These are phyloP conservation scores for Sordariomycetes sp. DNA, from an alignment of 2,329 filamentous ascomycete genomes.

Conservation along the genomic window DNA sequence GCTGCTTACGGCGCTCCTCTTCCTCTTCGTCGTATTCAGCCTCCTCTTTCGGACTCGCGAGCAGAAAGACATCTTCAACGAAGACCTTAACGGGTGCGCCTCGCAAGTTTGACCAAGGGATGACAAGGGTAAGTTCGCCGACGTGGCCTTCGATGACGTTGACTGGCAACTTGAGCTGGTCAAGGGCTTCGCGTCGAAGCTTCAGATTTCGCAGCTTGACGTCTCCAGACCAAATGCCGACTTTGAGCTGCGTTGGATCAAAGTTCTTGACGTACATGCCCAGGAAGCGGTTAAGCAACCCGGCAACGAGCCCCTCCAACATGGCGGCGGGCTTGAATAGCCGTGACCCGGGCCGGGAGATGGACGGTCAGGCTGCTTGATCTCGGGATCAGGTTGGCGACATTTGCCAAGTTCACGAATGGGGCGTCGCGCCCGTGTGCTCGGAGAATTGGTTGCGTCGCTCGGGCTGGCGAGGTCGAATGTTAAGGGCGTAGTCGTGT, in stretches of 20 bases:
- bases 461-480: no score
- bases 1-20: conserved; percentile 75
- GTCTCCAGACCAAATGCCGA: conserved; percentile 98
- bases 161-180: conserved; percentile 91
- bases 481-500: no score
- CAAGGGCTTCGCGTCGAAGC: conserved; percentile 86
- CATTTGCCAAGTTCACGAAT: neutral
- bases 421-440: neutral
- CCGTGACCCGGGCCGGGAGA: conserved; percentile 65
- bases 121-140: conserved; percentile 81
- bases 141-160: conserved; percentile 96
- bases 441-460: neutral
- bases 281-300: conserved; percentile 96
- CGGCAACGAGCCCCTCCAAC: conserved; percentile 95
- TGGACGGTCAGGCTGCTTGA: neutral
- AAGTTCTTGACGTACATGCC: conserved; percentile 99
- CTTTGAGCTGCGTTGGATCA: conserved; percentile 93
- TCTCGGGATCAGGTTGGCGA: neutral
- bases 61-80: conserved; percentile 92
- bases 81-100: conserved; percentile 91
- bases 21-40: conserved; percentile 88
- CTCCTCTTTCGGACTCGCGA: conserved; percentile 93
- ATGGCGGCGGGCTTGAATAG: conserved; percentile 54
- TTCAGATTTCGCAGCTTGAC: conserved; percentile 91
- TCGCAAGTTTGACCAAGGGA: conserved; percentile 95